phyloP scores from a whole-genome alignment of 257 asterid species.

The Gentiana straminea region DNA sequence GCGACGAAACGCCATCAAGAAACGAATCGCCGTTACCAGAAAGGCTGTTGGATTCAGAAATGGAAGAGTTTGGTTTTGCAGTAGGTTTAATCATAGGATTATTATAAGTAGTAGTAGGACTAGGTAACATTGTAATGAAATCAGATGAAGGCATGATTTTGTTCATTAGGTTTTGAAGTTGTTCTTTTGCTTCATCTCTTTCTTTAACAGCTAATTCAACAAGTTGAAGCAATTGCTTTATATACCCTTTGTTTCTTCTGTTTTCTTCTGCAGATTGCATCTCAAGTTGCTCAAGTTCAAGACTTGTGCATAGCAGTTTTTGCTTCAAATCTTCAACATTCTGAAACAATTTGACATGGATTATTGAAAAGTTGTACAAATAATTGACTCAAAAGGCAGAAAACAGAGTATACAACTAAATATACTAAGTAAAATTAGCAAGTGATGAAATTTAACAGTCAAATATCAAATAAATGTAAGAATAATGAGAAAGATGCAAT shows the following conservation, averaged over 20 bases:
- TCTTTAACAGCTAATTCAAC: constrained; percentile 19
- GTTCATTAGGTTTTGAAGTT: constrained; percentile 34
- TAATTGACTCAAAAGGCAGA: too few relatives aligned
- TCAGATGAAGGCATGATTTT: constrained; percentile 2
- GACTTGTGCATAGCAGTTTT: constrained; percentile 13
- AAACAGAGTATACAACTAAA: too few relatives aligned
- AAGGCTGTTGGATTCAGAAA: constrained; percentile 51
- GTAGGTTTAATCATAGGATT: constrained; percentile 5
- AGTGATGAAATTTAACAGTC: too few relatives aligned
- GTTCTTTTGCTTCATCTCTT: constrained; percentile 32
- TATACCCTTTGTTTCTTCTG: constrained; percentile 21
- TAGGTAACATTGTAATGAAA: too few relatives aligned
- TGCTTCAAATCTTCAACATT: constrained; percentile 28
- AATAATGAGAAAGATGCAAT: too few relatives aligned
- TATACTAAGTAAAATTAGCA: too few relatives aligned
- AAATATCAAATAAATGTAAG: too few relatives aligned
- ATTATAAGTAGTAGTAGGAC: background rate
- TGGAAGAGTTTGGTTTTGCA: background rate
- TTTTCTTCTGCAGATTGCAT: constrained; percentile 22
- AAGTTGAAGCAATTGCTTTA: constrained; percentile 18
- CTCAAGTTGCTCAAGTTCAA: constrained; percentile 28
- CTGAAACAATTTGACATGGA: constrained; percentile 6
- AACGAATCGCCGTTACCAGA: constrained; percentile 35
- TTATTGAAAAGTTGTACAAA: too few relatives aligned
- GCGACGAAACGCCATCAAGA: constrained; percentile 37